These are phyloP conservation scores for Amanita exitialis DNA, from an alignment of 768 basidiomycete species.

Conservation along the genomic window DNA sequence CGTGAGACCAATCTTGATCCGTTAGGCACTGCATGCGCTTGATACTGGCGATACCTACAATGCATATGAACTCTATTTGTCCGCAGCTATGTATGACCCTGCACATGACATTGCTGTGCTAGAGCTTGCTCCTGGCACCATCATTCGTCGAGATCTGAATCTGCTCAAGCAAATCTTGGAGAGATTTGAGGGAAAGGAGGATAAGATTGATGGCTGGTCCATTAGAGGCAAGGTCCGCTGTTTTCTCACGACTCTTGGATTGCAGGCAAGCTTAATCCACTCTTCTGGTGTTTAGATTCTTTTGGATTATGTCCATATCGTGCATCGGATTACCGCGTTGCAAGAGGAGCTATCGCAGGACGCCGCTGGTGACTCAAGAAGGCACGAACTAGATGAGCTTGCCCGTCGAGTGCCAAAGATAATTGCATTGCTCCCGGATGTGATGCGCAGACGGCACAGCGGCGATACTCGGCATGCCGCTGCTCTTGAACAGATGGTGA, in stretches of 20 bases:
- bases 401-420: conserved; percentile 51
- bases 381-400: conserved; percentile 50
- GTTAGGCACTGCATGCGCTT: conserved; percentile 57
- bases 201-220: conserved; percentile 64
- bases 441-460: conserved; percentile 39
- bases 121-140: conserved; percentile 84
- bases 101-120: conserved; percentile 81
- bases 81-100: conserved; percentile 56
- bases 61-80: conserved; percentile 70
- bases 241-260: conserved; percentile 7
- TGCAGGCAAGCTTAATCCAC: not conserved
- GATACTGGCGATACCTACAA: conserved; percentile 51
- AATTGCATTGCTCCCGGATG: conserved; percentile 58
- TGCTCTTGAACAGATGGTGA: conserved; percentile 65
- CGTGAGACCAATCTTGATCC: conserved; percentile 1
- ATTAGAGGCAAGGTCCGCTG: conserved; percentile 66
- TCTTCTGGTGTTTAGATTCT: conserved; percentile 34
- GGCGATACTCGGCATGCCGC: conserved; percentile 57
- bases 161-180: conserved; percentile 64
- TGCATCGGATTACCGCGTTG: conserved; percentile 50
- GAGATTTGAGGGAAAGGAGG: conserved; percentile 41
- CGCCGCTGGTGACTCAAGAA: conserved; percentile 34
- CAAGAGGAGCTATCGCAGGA: conserved; percentile 33
- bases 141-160: conserved; percentile 55
- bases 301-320: conserved; percentile 61